Evolutionary conservation across 140 eudicot species (phyloP), one percentile per base, ranked within the genome.

Genomic region (Oenanthe javanica): DNA sequence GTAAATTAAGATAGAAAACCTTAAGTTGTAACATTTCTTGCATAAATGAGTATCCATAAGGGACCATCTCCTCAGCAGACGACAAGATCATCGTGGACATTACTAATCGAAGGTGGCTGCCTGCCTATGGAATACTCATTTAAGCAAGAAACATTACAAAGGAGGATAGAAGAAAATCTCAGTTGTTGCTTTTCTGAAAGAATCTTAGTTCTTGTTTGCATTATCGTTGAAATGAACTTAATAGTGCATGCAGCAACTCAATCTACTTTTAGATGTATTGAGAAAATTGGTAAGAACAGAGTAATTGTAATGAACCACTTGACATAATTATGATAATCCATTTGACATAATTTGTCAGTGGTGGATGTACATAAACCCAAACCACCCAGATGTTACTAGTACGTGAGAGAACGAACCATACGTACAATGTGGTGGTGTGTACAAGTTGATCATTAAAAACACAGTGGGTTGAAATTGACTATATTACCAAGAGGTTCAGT

Each of bases 1-100:
- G 78, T 47, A n/a, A 23, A 8, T 31, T 46, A 75, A 72, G n/a
- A 42, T 18, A 16, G 1, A 19, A 18, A 2, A 12, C 83, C 78
- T 84, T 61, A 81, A 50, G 12, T 75, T 47, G 31, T 79, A 80
- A 84, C 66, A 40, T 84, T 85, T 79, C 75, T 85, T 79, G 88
- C 85, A 55, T 77, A 85, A 85, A 85, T 81, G 88, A 85, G 88
- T 50, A 85, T 82, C 81, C 88, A 82, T 36, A 64, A 79, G 51
- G 69, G 16, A 78, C 74, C 43, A 81, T 9, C 81, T 5, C 12
- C 81, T n/a, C 1, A 21, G 43, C 74, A 67, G 25, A 52, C 5
- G 38, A 42, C 70, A 63, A 63, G 70, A 23, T 63, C 38, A 23
- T 63, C 38, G 4, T 48, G 5, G 61, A 9, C 77, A 72, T 38